Evolutionary conservation across 2,329 filamentous ascomycete species (phyloP).

Genomic region (Claviceps capensis): DNA sequence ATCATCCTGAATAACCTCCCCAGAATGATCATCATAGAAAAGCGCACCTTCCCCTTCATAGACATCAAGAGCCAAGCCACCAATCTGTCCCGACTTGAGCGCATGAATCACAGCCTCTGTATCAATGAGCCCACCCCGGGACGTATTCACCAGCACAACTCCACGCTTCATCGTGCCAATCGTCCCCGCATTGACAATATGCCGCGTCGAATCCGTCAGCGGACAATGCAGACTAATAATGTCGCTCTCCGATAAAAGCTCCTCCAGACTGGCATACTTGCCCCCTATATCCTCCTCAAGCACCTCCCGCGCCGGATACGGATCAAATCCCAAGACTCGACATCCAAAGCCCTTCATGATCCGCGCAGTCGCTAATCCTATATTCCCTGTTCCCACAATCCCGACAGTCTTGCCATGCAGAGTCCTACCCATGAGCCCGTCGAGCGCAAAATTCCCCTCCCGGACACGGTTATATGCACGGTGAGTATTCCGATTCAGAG

Average conservation of each 20-base stretch:
- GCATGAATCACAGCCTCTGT: conserved; percentile 44
- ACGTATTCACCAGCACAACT: conserved; percentile 53
- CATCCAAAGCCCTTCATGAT: conserved; percentile 56
- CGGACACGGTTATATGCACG: conserved; percentile 54
- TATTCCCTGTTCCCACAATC: conserved; percentile 50
- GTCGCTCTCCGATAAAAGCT: conserved; percentile 41
- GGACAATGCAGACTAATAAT: conserved; percentile 55
- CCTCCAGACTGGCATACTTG: conserved; percentile 38
- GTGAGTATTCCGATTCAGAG: conserved; percentile 54
- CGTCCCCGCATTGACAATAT: conserved; percentile 43
- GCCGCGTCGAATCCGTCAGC: conserved; percentile 42
- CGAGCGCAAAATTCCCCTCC: conserved; percentile 54
- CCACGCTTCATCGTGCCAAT: conserved; percentile 43
- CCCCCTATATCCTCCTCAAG: conserved; percentile 38
- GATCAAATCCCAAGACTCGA: conserved; percentile 46
- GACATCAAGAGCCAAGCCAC: conserved; percentile 52
- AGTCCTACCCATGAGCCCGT: conserved; percentile 48
- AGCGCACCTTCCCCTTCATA: conserved; percentile 51
- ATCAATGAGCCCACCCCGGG: conserved; percentile 50
- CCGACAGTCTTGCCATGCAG: conserved; percentile 53
- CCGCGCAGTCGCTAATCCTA: conserved; percentile 46
- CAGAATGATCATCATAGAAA: conserved; percentile 53
- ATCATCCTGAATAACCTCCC: conserved; percentile 53
- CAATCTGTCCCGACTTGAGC: conserved; percentile 45
- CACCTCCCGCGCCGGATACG: conserved; percentile 28